A percentile compares a stretch with the other conserved stretches of the same genome.
These are phyloP conservation scores for Dryadomyces quercus-mongolicae DNA, from an alignment of 2,329 filamentous ascomycete genomes.

Conservation along the genomic window DNA sequence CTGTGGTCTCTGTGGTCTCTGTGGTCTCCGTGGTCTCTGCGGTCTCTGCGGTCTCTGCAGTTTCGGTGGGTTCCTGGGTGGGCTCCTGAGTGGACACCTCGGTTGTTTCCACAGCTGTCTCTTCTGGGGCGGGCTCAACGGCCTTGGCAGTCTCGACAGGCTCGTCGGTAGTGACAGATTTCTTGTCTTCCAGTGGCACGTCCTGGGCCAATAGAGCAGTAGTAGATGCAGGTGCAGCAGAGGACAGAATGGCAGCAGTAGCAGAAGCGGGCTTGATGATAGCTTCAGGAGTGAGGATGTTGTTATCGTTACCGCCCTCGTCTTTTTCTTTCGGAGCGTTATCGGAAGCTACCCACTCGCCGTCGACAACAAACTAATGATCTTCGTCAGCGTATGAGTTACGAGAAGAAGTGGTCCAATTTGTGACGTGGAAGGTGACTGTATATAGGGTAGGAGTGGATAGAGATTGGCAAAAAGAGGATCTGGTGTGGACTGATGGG, in stretches of 20 bases:
- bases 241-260: conserved; percentile 43
- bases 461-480: background rate
- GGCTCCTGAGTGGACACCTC: background rate
- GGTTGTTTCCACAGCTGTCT: background rate
- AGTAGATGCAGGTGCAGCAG: conserved; percentile 55
- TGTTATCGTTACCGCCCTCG: conserved; percentile 77
- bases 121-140: background rate
- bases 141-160: background rate
- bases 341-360: conserved; percentile 75
- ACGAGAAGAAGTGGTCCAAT: background rate
- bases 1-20: background rate
- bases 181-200: background rate
- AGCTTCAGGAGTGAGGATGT: conserved; percentile 69
- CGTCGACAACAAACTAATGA: conserved; percentile 83
- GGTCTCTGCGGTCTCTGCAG: too few species aligned
- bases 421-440: background rate
- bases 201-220: conserved; percentile 50
- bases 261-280: conserved; percentile 40
- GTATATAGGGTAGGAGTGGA: background rate
- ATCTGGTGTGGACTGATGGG: background rate
- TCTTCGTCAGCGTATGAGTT: background rate
- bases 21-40: background rate
- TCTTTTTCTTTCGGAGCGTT: conserved; percentile 74
- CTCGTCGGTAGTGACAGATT: background rate
- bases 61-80: too few species aligned